Conservation (phyloP, 202 grass and related monocot genomes). For the Carex arenaria region DNA sequence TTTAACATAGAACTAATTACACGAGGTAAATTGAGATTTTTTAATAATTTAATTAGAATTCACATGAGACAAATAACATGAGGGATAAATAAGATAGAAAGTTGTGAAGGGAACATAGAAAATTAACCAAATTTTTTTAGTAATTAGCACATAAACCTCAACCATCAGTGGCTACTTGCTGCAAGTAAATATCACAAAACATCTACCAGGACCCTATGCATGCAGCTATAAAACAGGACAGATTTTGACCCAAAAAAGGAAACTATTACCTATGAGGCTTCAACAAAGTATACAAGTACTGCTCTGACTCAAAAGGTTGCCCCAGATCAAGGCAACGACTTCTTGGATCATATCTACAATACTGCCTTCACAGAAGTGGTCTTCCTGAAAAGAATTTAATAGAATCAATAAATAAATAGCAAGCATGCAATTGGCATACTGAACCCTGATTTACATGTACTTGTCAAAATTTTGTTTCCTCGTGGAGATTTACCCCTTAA, state of each 20-base stretch:
- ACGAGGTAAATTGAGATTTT: too few relatives aligned
- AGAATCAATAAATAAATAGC: background rate
- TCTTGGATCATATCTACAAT: slow-evolving; percentile 16
- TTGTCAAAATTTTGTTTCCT: background rate
- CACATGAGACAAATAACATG: too few relatives aligned
- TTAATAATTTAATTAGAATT: too few relatives aligned
- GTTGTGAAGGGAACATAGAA: too few relatives aligned
- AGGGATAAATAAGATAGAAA: too few relatives aligned
- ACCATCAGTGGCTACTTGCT: background rate
- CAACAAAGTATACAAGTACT: background rate
- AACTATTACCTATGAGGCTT: background rate
- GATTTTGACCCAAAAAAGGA: background rate
- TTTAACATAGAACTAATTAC: too few relatives aligned
- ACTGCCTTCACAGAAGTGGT: background rate
- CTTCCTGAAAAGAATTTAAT: slow-evolving; percentile 21
- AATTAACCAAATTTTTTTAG: too few relatives aligned
- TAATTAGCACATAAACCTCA: too few relatives aligned
- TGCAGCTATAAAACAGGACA: background rate
- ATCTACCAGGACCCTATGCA: background rate
- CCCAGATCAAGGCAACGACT: slow-evolving; percentile 23
- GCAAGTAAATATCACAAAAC: background rate
- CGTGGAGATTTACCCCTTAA: background rate
- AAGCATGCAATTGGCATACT: background rate
- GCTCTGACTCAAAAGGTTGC: slow-evolving; percentile 8
- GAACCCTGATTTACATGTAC: background rate